Evolutionary conservation across 2,329 filamentous ascomycete species (phyloP).

Genomic region (Paracoccidioides lutzii): DNA sequence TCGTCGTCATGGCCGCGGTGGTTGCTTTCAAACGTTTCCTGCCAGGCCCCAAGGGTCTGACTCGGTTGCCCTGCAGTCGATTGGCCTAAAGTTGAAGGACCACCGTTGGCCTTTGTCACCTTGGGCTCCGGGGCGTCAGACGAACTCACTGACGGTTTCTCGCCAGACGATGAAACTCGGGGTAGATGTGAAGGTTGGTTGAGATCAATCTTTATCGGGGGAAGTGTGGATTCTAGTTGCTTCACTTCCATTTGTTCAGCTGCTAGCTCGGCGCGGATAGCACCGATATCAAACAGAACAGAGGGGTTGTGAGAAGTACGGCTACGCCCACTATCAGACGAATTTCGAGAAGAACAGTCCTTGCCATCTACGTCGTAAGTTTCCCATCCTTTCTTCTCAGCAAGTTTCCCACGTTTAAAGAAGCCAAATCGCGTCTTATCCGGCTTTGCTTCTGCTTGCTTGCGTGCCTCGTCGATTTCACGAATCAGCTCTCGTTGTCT

Average conservation of each 20-base stretch:
- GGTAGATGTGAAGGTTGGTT: slow-evolving; percentile 14
- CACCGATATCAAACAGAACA: slow-evolving; percentile 89
- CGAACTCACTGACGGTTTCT: neutral
- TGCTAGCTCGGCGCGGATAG: slow-evolving; percentile 75
- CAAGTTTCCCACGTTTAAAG: slow-evolving; percentile 63
- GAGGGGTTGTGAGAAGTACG: slow-evolving; percentile 23
- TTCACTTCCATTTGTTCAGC: slow-evolving; percentile 57
- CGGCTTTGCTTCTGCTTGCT: slow-evolving; percentile 68
- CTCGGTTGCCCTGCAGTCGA: neutral
- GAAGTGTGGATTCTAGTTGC: slow-evolving; percentile 76
- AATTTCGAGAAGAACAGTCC: slow-evolving; percentile 17
- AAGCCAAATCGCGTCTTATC: slow-evolving; percentile 60
- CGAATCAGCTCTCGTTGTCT: slow-evolving; percentile 87
- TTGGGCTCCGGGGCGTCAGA: neutral
- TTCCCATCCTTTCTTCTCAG: slow-evolving; percentile 81
- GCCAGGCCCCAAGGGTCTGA: neutral
- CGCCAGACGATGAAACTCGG: slow-evolving; percentile 1
- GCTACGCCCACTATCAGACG: slow-evolving; percentile 16
- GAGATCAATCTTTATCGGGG: slow-evolving; percentile 71
- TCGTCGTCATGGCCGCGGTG: slow-evolving; percentile 16
- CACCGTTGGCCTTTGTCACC: neutral
- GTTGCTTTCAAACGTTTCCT: neutral
- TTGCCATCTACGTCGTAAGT: slow-evolving; percentile 61
- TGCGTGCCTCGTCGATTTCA: slow-evolving; percentile 89
- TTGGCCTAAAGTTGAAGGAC: neutral